Evolutionary conservation across 2,329 filamentous ascomycete species (phyloP).

Genomic region (Trichoderma lentiforme): DNA sequence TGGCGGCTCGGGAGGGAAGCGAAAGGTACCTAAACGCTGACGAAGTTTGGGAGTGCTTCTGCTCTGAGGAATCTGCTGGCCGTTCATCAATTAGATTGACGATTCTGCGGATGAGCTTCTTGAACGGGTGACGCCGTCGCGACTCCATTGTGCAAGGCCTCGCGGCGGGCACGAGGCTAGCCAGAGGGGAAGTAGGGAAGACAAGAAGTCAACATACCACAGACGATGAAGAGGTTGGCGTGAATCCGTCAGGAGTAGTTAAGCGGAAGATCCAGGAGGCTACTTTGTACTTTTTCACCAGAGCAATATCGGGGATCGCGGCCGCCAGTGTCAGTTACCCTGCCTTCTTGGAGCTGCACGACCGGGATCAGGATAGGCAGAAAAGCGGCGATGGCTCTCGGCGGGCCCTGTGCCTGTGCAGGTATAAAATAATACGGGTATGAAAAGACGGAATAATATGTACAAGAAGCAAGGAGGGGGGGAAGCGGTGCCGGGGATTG

Average conservation of each 20-base stretch:
- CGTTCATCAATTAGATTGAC: slow-evolving; percentile 25
- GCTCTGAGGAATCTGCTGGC: slow-evolving; percentile 3
- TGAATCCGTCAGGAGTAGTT: slow-evolving; percentile 9
- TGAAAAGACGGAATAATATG: slow-evolving; percentile 2
- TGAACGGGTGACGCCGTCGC: slow-evolving; percentile 25
- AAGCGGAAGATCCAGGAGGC: slow-evolving; percentile 10
- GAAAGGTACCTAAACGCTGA: slow-evolving; percentile 9
- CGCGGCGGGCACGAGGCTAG: background rate
- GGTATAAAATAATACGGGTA: slow-evolving; percentile 2
- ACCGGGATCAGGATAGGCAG: slow-evolving; percentile 15
- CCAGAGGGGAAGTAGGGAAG: background rate
- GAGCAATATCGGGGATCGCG: slow-evolving; percentile 4
- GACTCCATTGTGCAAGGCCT: slow-evolving; percentile 25
- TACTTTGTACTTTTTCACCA: background rate
- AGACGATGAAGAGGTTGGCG: background rate
- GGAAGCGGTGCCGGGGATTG: background rate
- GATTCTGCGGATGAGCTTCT: slow-evolving; percentile 33
- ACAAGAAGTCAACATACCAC: slow-evolving; percentile 14
- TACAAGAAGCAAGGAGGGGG: background rate
- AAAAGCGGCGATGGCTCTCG: slow-evolving; percentile 8
- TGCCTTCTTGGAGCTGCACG: background rate
- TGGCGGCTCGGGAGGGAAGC: slow-evolving; percentile 37
- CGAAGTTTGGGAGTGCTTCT: slow-evolving; percentile 20
- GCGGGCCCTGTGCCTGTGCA: background rate
- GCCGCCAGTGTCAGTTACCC: slow-evolving; percentile 15